Evolutionary conservation across 2,329 filamentous ascomycete genomes (phyloP), one percentile per base, ranked within the genome.

Genomic region (Trichoderma breve): DNA sequence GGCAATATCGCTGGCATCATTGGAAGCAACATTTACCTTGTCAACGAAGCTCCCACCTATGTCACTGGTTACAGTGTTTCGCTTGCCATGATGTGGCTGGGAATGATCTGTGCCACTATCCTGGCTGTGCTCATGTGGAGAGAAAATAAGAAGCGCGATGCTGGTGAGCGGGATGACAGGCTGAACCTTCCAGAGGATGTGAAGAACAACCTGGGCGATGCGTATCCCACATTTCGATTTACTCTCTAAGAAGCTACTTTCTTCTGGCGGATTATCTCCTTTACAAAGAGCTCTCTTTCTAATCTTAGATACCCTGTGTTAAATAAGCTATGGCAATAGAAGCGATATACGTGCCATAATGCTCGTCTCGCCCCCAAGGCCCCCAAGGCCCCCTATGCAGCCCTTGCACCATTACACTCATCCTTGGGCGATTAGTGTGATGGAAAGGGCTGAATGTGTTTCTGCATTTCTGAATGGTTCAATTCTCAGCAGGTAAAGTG

Each of bases 61-160:
- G 79, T 75, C 43, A 85, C 84, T 0, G 87, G 87, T 0, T 88
- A 87, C 74, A 82, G 84, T 0, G 82, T 83, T 0, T 81, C 81
- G 71, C 77, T 89, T 51, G 85, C 81, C 1, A 78, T 85, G 73
- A 75, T 86, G 21, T 85, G 85, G 77, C 76, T 88, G 9, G 80
- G 79, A 73, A 79, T 81, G 70, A 75, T 84, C 64, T 75, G 81
- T 2, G 80, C 78, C 11, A 77, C 76, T 1, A 58, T 73, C 26
- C 74, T 82, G 74, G 77, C 75, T 61, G 60, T 76, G 4, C 73
- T 78, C 32, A 76, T 81, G 74, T 74, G 74, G 76, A 61, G 77
- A 15, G 81, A 83, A 75, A 83, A 83, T 73, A 78, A 74, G 76
- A 80, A 77, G 73, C 75, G 81, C 4, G 77, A 76, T 4, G 75